phyloP scores from a whole-genome alignment of 1,284 basidiomycete genomes.

The Malassezia cuniculi region DNA sequence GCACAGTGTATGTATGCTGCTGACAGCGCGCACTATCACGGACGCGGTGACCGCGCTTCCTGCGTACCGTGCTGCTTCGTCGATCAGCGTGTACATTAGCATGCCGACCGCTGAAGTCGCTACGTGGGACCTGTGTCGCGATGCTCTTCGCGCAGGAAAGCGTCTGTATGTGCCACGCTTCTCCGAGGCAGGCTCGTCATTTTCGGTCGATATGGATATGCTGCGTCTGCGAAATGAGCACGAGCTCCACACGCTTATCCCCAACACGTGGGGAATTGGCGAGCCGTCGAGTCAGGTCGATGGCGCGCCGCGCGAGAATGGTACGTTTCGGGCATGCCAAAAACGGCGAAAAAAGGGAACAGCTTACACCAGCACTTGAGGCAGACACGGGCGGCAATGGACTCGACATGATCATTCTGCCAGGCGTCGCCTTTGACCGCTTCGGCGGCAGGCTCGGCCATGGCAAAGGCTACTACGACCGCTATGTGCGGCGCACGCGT shows the following conservation, averaged over 20 bases:
- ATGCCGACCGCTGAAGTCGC: constrained; percentile 42
- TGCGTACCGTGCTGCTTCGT: constrained; percentile 26
- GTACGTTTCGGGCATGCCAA: constrained; percentile 10
- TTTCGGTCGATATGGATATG: constrained; percentile 46
- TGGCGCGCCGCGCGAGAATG: constrained; percentile 20
- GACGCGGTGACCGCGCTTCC: constrained; percentile 4
- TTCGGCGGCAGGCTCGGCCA: constrained; percentile 45
- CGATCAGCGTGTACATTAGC: constrained; percentile 45
- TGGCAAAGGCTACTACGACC: constrained; percentile 47
- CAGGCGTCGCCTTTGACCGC: constrained; percentile 46
- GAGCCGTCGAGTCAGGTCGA: constrained; percentile 37
- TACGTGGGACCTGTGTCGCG: constrained; percentile 44
- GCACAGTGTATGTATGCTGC: constrained; percentile 1
- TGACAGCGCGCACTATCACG: not conserved
- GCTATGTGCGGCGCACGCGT: constrained; percentile 24
- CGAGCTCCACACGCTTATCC: constrained; percentile 23
- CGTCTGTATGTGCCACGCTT: constrained; percentile 46
- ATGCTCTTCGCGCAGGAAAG: constrained; percentile 37
- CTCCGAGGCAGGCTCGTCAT: constrained; percentile 26
- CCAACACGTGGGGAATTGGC: constrained; percentile 46
- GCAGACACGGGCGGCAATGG: constrained; percentile 31
- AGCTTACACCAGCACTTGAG: constrained; percentile 30
- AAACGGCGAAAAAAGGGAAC: constrained; percentile 11
- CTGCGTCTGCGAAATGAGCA: constrained; percentile 41
- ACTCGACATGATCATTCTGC: constrained; percentile 46